These are phyloP conservation scores for Ceratocystis eucalypticola DNA, from an alignment of 2,329 filamentous ascomycete species.

Conservation along the genomic window DNA sequence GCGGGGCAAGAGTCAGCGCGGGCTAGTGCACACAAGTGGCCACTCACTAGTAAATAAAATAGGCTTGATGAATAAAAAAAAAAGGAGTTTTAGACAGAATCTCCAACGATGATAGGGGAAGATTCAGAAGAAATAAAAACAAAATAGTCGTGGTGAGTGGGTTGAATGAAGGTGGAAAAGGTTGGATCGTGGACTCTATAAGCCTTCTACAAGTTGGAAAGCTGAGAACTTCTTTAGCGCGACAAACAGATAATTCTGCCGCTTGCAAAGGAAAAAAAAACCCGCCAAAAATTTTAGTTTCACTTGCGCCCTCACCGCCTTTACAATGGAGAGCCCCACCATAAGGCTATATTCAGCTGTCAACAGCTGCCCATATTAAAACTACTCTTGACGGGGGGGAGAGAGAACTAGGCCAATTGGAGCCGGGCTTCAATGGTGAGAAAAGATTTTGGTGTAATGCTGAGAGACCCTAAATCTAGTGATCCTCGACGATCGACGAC, in stretches of 20 bases:
- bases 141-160: not conserved
- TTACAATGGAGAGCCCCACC: conserved; percentile 1
- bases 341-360: conserved; percentile 1
- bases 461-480: conserved; percentile 11
- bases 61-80: not conserved
- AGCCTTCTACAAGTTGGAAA: conserved; percentile 1
- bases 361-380: conserved; percentile 1
- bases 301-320: conserved; percentile 19
- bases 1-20: conserved; percentile 17
- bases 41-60: not conserved
- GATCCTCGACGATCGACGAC: conserved; percentile 13
- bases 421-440: not conserved
- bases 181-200: not conserved
- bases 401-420: not conserved
- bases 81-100: not conserved
- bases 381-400: not conserved
- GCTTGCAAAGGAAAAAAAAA: conserved; percentile 13
- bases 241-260: conserved; percentile 17
- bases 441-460: conserved; percentile 14
- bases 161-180: not conserved
- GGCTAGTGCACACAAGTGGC: not conserved
- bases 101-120: not conserved
- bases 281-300: conserved; percentile 20
- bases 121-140: not conserved
- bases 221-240: conserved; percentile 15